These are phyloP conservation scores for Brettanomyces anomalus DNA, from an alignment of 805 yeast genomes.

Conservation along the genomic window DNA sequence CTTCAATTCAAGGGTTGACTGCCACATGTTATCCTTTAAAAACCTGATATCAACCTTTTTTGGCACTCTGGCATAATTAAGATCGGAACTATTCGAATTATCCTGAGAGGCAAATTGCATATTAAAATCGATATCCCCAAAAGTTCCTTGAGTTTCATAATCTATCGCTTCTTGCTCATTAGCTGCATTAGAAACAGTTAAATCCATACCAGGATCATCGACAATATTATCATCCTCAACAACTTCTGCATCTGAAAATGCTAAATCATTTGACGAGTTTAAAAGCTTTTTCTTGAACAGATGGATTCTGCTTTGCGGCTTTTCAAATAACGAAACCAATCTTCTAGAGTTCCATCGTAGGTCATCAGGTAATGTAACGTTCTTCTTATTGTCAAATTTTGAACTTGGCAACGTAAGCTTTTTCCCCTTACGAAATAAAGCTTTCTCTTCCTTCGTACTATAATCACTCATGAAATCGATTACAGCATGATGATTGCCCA, in stretches of 20 bases:
- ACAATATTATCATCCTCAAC: slow-evolving; percentile 21
- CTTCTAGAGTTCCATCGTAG: slow-evolving; percentile 58
- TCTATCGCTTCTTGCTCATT: slow-evolving; percentile 19
- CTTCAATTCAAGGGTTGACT: slow-evolving; percentile 26
- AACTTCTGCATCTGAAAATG: slow-evolving; percentile 34
- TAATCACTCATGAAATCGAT: slow-evolving; percentile 18
- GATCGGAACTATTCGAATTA: not conserved
- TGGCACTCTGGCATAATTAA: slow-evolving; percentile 61
- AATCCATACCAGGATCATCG: slow-evolving; percentile 5
- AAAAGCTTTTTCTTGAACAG: slow-evolving; percentile 8
- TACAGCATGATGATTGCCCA: not conserved
- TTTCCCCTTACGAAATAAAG: slow-evolving; percentile 17
- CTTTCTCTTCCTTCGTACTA: slow-evolving; percentile 23
- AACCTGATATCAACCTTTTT: slow-evolving; percentile 70
- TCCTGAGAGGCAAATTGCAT: slow-evolving; percentile 6
- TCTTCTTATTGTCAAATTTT: slow-evolving; percentile 3
- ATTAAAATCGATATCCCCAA: slow-evolving; percentile 7
- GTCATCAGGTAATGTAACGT: slow-evolving; percentile 23
- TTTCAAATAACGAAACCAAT: slow-evolving; percentile 57
- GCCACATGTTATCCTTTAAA: slow-evolving; percentile 73
- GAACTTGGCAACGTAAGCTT: slow-evolving; percentile 34
- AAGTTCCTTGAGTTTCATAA: slow-evolving; percentile 14
- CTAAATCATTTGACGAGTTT: not conserved
- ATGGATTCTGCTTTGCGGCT: slow-evolving; percentile 36
- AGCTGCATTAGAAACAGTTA: slow-evolving; percentile 19